A percentile compares a stretch with the other conserved stretches of the same genome.
Evolutionary conservation across 345 rosid species (phyloP).

Genomic region (Salix dunnii): DNA sequence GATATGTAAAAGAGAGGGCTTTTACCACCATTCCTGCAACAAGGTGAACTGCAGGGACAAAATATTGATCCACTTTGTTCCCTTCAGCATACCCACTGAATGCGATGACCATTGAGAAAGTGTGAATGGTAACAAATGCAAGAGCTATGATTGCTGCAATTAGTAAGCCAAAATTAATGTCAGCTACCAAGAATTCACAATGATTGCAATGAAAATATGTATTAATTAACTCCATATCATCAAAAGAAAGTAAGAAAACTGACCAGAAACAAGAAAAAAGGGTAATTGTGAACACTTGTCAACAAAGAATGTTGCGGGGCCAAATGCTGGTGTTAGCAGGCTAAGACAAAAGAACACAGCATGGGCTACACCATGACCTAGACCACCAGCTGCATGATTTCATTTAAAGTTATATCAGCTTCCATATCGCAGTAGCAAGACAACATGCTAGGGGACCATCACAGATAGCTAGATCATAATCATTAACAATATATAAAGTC

Average conservation of each 20-base stretch:
- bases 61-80: slow-evolving; percentile 70
- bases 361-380: slow-evolving; percentile 98
- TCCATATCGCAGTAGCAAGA: slow-evolving; percentile 13
- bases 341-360: slow-evolving; percentile 96
- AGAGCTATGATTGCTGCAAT: slow-evolving; percentile 82
- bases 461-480: neutral
- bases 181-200: slow-evolving; percentile 11
- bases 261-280: slow-evolving; percentile 90
- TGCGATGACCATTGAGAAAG: slow-evolving; percentile 95
- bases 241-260: slow-evolving; percentile 24
- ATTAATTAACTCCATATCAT: neutral
- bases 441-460: slow-evolving; percentile 5
- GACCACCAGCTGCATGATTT: slow-evolving; percentile 93
- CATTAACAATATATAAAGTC: neutral
- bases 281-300: slow-evolving; percentile 78
- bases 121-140: slow-evolving; percentile 85
- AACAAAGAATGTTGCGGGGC: slow-evolving; percentile 83
- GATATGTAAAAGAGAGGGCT: neutral
- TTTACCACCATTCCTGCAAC: slow-evolving; percentile 83
- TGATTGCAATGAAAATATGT: neutral
- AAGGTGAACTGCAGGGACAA: slow-evolving; percentile 81
- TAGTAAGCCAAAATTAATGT: slow-evolving; percentile 14
- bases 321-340: slow-evolving; percentile 90
- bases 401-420: slow-evolving; percentile 24
- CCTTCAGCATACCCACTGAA: slow-evolving; percentile 87